A percentile compares a stretch with the other conserved stretches of the same genome.
phyloP scores from a whole-genome alignment of 1,284 basidiomycete species.

The Puccinia novopanici region DNA sequence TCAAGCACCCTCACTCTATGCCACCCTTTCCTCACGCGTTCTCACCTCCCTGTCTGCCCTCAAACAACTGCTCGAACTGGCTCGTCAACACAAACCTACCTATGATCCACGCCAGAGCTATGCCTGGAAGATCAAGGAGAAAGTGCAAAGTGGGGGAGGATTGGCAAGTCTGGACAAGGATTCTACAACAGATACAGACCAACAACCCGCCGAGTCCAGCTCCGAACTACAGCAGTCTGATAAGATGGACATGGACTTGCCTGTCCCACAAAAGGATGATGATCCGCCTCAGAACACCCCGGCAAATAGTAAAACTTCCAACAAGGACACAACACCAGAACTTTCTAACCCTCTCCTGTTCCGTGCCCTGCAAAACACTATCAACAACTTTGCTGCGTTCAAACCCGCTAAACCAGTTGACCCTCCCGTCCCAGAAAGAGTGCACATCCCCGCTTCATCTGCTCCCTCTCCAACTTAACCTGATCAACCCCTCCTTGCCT shows the following conservation, averaged over 20 bases:
- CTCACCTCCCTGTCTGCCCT: conserved; percentile 62
- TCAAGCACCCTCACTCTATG: conserved; percentile 78
- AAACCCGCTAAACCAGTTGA: neutral
- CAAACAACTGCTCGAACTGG: conserved; percentile 32
- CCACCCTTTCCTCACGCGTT: conserved; percentile 75
- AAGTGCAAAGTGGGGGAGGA: neutral
- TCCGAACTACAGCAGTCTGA: neutral
- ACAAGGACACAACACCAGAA: conserved; percentile 18
- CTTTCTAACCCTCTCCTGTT: conserved; percentile 54
- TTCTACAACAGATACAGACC: neutral
- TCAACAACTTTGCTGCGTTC: conserved; percentile 25
- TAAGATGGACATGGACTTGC: conserved; percentile 19
- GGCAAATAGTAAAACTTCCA: conserved; percentile 18
- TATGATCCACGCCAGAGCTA: conserved; percentile 45
- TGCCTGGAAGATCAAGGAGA: conserved; percentile 43
- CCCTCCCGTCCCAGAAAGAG: neutral
- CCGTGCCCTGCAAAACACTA: conserved; percentile 52
- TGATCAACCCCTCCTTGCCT: neutral
- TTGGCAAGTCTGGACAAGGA: neutral
- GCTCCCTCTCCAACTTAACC: neutral
- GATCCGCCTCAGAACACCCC: neutral
- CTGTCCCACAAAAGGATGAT: neutral
- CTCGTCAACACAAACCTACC: conserved; percentile 36
- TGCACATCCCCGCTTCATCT: neutral
- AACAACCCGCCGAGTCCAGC: neutral